These are phyloP conservation scores for Pichia sp. DNA, from an alignment of 1,139 yeast species.

Conservation along the genomic window DNA sequence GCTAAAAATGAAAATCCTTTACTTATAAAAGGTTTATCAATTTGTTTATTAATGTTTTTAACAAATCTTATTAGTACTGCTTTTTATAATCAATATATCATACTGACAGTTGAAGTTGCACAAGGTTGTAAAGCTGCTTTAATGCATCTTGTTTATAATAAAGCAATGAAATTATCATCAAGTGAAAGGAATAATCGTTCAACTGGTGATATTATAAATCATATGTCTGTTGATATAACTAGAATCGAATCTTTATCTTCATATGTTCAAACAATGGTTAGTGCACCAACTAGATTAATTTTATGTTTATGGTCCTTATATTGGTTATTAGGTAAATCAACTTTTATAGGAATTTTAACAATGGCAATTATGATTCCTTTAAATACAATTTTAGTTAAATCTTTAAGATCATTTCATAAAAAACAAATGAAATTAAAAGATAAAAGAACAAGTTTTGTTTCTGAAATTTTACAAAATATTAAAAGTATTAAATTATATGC, in stretches of 20 bases:
- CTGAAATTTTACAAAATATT: constrained; percentile 57
- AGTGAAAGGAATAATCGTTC: constrained; percentile 40
- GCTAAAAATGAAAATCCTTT: constrained; percentile 33
- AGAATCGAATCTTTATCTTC: constrained; percentile 49
- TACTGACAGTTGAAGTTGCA: constrained; percentile 46
- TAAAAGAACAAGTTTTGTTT: constrained; percentile 47
- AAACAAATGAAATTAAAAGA: constrained; percentile 67
- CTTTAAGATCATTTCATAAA: constrained; percentile 43
- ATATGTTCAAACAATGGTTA: constrained; percentile 47
- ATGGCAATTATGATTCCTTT: constrained; percentile 55
- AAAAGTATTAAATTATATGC: constrained; percentile 68
- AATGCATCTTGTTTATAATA: constrained; percentile 45
- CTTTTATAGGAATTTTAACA: constrained; percentile 52
- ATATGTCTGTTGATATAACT: constrained; percentile 54
- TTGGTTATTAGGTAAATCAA: constrained; percentile 53
- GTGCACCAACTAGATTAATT: constrained; percentile 54
- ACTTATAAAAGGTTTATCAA: constrained; percentile 43
- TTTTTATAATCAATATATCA: constrained; percentile 46
- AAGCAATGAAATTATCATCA: constrained; percentile 43
- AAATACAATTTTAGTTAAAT: constrained; percentile 45
- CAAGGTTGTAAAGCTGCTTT: constrained; percentile 47
- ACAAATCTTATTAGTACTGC: constrained; percentile 42
- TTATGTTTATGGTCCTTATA: constrained; percentile 52
- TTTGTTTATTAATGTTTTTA: constrained; percentile 46
- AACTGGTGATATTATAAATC: constrained; percentile 53